Evolutionary conservation across 1,139 yeast species (phyloP), one percentile per base, ranked within the genome.

Genomic region (Yamadazyma epiphylla): DNA sequence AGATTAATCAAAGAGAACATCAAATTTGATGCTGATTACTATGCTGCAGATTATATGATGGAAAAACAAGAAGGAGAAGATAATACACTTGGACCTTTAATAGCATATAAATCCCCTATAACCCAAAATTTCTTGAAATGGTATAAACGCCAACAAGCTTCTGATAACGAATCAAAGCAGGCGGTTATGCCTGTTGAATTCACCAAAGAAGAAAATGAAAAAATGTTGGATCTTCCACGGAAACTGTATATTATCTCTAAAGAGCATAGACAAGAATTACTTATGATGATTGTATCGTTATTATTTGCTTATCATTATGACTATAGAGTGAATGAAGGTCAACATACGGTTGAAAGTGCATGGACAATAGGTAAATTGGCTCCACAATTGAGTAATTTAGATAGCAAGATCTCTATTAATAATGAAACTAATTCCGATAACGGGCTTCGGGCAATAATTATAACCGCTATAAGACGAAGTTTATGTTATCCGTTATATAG

Each of bases 291-390:
- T 1, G 51, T 86, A 1, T 76, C 86, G 13, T 41, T 88, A 1
- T 47, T 91, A 13, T 91, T 84, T 55, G 78, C 85, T 1, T 82
- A 77, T 45, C 72, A 75, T 35, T 88, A 80, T 49, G 97, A 91
- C 39, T 53, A 70, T 29, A 62, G 96, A 23, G 84, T 83, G 31
- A 82, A 78, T 17, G 74, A 70, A 47, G 95, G 94, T 7, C 94
- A 84, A 14, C 77, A 78, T 31, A 86, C 78, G 13, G 78, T 83
- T 6, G 98, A 91, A 55, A 83, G 95, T 38, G 88, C 94, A 0
- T 91, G 97, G 98, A 81, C 94, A 0, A 71, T 91, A 10, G 97
- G 97, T 2, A 87, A 82, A 46, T 52, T 91, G 21, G 63, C 80
- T 0, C 95, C 97, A 0, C 91, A 86, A 45, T 58, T 89, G 23